Conservation (phyloP, 1,139 yeast genomes). For the Pichia norvegensis region DNA sequence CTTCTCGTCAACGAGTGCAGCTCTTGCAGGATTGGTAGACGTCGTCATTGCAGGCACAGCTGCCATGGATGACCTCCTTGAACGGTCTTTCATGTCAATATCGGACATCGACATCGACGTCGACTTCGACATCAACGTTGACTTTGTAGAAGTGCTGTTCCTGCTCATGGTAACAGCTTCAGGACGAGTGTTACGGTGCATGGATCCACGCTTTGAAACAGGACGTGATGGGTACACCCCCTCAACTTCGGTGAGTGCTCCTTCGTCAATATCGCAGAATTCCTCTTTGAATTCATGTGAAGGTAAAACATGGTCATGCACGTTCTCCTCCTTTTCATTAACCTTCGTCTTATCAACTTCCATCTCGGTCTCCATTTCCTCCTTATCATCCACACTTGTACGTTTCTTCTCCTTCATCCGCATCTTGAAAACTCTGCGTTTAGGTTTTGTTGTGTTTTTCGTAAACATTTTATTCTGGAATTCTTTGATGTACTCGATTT, state of each 20-base stretch:
- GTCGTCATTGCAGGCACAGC: too few relatives aligned
- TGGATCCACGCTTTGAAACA: background rate
- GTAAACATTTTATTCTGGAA: conserved; percentile 41
- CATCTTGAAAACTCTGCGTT: conserved; percentile 42
- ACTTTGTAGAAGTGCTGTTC: background rate
- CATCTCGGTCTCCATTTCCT: background rate
- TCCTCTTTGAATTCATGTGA: background rate
- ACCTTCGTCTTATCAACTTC: background rate
- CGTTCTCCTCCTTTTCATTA: conserved; percentile 1
- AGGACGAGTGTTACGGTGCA: background rate
- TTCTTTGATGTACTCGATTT: conserved; percentile 39
- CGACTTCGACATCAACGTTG: too few relatives aligned
- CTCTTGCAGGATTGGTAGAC: background rate
- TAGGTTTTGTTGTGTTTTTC: conserved; percentile 34
- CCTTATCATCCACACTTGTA: background rate
- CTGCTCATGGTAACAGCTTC: background rate
- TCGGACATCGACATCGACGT: too few relatives aligned
- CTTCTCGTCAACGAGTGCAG: background rate
- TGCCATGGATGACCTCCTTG: background rate
- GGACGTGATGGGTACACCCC: background rate
- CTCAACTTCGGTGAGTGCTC: background rate
- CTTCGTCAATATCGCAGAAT: background rate
- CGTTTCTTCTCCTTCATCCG: conserved; percentile 11
- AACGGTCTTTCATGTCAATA: background rate
- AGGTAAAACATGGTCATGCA: too few relatives aligned